Percentiles rank a stretch among this genome's conserved stretches.
Conservation (phyloP, 495 filamentous ascomycete genomes). For the Delitschia confertaspora region DNA sequence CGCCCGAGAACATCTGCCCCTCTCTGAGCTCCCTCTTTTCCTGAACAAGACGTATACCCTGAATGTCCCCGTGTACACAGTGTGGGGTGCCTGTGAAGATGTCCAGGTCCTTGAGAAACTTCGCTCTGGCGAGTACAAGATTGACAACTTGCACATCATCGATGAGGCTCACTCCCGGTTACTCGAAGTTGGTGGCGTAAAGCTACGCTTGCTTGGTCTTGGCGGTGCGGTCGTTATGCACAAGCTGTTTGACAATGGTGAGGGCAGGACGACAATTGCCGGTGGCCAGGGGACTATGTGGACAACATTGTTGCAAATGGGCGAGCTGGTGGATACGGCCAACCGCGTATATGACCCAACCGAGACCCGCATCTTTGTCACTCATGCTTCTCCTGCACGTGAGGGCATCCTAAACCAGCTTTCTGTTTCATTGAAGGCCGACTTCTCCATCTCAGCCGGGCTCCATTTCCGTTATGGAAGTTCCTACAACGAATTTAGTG, state of each 20-base stretch:
- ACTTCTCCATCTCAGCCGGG: slow-evolving; percentile 96
- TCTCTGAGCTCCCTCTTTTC: slow-evolving; percentile 90
- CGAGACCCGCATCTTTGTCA: slow-evolving; percentile 96
- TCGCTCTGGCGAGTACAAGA: slow-evolving; percentile 94
- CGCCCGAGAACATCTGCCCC: slow-evolving; percentile 67
- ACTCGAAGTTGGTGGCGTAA: slow-evolving; percentile 89
- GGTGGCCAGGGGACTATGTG: slow-evolving; percentile 99
- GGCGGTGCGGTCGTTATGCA: slow-evolving; percentile 99
- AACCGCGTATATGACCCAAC: slow-evolving; percentile 97
- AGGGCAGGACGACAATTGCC: slow-evolving; percentile 94
- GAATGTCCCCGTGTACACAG: slow-evolving; percentile 94
- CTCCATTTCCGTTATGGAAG: slow-evolving; percentile 98
- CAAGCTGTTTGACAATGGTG: slow-evolving; percentile 98
- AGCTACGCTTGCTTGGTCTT: slow-evolving; percentile 86
- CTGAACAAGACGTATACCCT: slow-evolving; percentile 79
- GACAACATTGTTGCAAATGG: slow-evolving; percentile 97
- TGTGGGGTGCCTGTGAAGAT: slow-evolving; percentile 99
- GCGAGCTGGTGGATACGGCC: slow-evolving; percentile 94
- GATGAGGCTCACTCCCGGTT: slow-evolving; percentile 94
- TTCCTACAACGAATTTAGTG: slow-evolving; percentile 99
- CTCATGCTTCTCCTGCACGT: slow-evolving; percentile 91
- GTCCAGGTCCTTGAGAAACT: slow-evolving; percentile 97
- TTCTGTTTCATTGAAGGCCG: slow-evolving; percentile 93
- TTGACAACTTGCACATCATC: slow-evolving; percentile 94
- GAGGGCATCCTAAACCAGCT: slow-evolving; percentile 97